phyloP scores from a whole-genome alignment of 2,329 filamentous ascomycete genomes.

The Cercospora janseana region DNA sequence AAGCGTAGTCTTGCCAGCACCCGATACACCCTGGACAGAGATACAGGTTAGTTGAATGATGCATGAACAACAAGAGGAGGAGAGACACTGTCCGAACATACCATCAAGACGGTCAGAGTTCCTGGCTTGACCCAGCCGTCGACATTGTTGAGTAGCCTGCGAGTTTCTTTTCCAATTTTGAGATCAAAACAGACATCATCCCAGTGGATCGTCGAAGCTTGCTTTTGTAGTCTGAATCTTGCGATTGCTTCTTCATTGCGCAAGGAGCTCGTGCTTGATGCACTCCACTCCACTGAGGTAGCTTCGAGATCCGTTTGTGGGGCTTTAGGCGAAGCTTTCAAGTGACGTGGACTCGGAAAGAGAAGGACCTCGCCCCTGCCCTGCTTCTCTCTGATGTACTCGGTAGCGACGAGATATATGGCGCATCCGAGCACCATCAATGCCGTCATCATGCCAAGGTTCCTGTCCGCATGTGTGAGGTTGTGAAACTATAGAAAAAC shows the following conservation, averaged over 20 bases:
- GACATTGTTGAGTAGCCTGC: slow-evolving; percentile 55
- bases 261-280: slow-evolving; percentile 30
- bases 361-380: slow-evolving; percentile 69
- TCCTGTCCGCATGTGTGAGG: slow-evolving; percentile 50
- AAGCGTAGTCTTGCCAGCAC: slow-evolving; percentile 61
- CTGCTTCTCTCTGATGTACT: slow-evolving; percentile 61
- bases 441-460: slow-evolving; percentile 65
- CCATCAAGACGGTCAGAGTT: slow-evolving; percentile 25
- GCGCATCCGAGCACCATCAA: slow-evolving; percentile 64
- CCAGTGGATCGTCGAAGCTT: slow-evolving; percentile 51
- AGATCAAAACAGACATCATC: slow-evolving; percentile 57
- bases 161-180: slow-evolving; percentile 49
- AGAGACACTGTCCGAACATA: too few relatives aligned
- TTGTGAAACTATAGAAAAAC: too few relatives aligned
- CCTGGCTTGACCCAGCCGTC: slow-evolving; percentile 56
- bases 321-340: slow-evolving; percentile 36
- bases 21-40: too few relatives aligned
- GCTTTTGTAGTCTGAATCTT: slow-evolving; percentile 40
- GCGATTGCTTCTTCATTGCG: slow-evolving; percentile 31
- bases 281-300: slow-evolving; percentile 39
- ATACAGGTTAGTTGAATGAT: too few relatives aligned
- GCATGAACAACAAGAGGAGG: too few relatives aligned
- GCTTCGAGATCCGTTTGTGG: too few relatives aligned
- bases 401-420: slow-evolving; percentile 63
- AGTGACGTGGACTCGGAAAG: slow-evolving; percentile 49